These are phyloP conservation scores for Corrigiola litoralis DNA, from an alignment of 179 eudicot species.

Conservation along the genomic window DNA sequence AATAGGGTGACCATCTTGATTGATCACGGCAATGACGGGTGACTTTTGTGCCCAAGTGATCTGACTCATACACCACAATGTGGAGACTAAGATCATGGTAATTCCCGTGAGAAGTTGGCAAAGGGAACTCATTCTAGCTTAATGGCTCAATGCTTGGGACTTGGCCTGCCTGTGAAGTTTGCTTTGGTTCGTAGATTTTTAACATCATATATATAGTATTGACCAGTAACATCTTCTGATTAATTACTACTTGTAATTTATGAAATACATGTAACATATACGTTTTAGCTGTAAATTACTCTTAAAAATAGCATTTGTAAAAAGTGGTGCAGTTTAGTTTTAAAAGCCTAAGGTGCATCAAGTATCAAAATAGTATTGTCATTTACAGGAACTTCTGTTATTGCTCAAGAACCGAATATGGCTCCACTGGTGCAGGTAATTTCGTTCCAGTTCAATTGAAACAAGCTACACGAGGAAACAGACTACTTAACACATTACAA, in stretches of 20 bases:
- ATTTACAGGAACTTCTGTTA: too few relatives aligned
- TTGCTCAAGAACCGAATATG: neutral
- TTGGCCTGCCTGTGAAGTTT: neutral
- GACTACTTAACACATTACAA: neutral
- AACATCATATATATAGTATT: neutral
- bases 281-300: neutral
- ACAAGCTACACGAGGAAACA: neutral
- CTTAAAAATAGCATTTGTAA: neutral
- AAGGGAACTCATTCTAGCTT: neutral
- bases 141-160: neutral
- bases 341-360: neutral
- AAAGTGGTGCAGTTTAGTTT: too few relatives aligned
- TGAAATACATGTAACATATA: neutral
- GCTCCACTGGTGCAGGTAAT: neutral
- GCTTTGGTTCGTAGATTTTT: neutral
- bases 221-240: neutral
- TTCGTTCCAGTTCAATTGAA: neutral
- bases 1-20: neutral
- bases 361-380: neutral
- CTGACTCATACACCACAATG: neutral
- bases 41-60: neutral
- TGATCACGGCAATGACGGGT: conserved; percentile 2
- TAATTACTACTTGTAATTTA: neutral
- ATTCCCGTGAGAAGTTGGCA: neutral
- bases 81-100: neutral